Evolutionary conservation across 176 grass and related monocot species (phyloP).

Genomic region (Poa pratensis): DNA sequence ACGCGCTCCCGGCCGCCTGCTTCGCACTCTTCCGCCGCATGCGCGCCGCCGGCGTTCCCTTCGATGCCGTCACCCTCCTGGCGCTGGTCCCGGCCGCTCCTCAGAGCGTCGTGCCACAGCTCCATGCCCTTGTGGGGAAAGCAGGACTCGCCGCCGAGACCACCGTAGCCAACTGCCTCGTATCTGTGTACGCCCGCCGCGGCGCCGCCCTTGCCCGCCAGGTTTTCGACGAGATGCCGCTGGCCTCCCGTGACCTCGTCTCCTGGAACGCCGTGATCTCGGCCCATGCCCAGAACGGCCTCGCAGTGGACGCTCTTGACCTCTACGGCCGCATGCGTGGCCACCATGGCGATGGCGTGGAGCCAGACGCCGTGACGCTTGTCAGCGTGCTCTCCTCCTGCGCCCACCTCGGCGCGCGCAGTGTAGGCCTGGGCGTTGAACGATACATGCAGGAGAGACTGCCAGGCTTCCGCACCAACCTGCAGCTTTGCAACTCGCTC

Average conservation of each 20-base stretch:
- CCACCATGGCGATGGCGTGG: constrained; percentile 24
- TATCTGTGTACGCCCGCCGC: constrained; percentile 50
- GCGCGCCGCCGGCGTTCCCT: constrained; percentile 36
- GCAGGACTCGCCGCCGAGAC: constrained; percentile 16
- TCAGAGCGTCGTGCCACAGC: constrained; percentile 39
- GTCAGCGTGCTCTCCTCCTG: constrained; percentile 67
- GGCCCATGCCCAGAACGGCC: constrained; percentile 62
- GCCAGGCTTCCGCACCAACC: constrained; percentile 44
- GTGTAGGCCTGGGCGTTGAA: constrained; percentile 49
- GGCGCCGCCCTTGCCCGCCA: constrained; percentile 43
- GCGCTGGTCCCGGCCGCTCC: constrained; percentile 54
- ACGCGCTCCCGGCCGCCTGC: constrained; percentile 41
- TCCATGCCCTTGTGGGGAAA: constrained; percentile 51
- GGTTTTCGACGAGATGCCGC: constrained; percentile 51
- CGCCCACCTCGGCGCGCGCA: constrained; percentile 53
- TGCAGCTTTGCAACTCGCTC: constrained; percentile 66
- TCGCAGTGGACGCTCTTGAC: constrained; percentile 53
- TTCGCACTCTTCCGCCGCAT: constrained; percentile 60
- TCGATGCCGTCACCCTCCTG: constrained; percentile 65
- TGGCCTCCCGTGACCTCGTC: constrained; percentile 51
- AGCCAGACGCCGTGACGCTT: constrained; percentile 65
- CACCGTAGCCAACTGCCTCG: constrained; percentile 59
- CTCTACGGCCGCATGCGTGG: constrained; percentile 56
- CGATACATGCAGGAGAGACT: constrained; percentile 33
- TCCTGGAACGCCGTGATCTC: constrained; percentile 76